phyloP scores from a whole-genome alignment of 1,284 basidiomycete genomes.

The Albatrellus sp. region DNA sequence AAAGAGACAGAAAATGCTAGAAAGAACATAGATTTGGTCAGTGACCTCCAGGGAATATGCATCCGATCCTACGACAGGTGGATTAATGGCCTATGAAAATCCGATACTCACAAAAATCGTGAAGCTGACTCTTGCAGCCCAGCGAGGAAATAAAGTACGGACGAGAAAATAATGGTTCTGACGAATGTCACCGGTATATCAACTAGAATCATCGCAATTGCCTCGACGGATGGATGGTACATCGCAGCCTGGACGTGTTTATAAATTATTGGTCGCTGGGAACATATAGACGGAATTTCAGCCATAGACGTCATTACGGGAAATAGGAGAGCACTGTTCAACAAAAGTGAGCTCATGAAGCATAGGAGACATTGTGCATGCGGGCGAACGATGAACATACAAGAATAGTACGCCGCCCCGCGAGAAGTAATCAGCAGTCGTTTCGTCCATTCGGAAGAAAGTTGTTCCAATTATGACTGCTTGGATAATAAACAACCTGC shows the following conservation, averaged over 20 bases:
- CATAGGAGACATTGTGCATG: slow-evolving; percentile 14
- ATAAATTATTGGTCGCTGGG: slow-evolving; percentile 60
- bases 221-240: slow-evolving; percentile 56
- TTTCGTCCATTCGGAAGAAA: slow-evolving; percentile 54
- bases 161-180: slow-evolving; percentile 34
- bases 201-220: slow-evolving; percentile 56
- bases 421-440: slow-evolving; percentile 63
- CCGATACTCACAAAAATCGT: slow-evolving; percentile 43
- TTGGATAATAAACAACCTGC: slow-evolving; percentile 18
- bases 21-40: not conserved
- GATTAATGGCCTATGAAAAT: too few relatives aligned
- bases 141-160: slow-evolving; percentile 60
- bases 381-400: slow-evolving; percentile 22
- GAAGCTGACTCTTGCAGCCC: slow-evolving; percentile 36
- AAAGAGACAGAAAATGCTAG: slow-evolving; percentile 41
- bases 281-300: slow-evolving; percentile 66
- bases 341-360: not conserved
- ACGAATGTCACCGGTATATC: slow-evolving; percentile 54
- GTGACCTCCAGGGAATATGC: not conserved
- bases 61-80: too few relatives aligned
- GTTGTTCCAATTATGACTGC: slow-evolving; percentile 62
- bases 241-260: slow-evolving; percentile 46
- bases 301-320: slow-evolving; percentile 44
- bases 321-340: slow-evolving; percentile 36
- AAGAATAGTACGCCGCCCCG: slow-evolving; percentile 72